Conservation (phyloP, 2,329 filamentous ascomycete genomes). For the Neurospora crassa region DNA sequence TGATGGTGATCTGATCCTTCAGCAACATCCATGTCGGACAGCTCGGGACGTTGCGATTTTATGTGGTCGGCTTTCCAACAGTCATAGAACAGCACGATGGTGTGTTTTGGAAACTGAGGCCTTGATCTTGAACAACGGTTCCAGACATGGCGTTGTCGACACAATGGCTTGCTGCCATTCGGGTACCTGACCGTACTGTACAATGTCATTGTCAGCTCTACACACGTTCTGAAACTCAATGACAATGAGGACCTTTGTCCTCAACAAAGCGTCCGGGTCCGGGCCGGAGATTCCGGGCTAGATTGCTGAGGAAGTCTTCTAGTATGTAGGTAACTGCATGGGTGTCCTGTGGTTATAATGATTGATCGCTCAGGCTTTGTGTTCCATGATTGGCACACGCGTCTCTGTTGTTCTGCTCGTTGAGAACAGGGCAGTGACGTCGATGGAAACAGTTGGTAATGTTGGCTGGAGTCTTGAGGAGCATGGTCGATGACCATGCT, state of each 20-base stretch:
- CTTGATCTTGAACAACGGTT: background rate
- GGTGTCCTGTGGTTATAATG: no score
- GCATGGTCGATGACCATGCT: background rate
- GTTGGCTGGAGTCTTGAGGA: background rate
- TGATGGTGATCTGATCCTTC: background rate
- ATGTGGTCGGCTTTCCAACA: background rate
- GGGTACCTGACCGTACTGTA: background rate
- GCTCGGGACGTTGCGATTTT: background rate
- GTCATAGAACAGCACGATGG: background rate
- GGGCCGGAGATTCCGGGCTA: background rate
- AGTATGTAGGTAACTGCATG: background rate
- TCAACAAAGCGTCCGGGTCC: background rate
- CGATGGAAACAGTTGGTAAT: background rate
- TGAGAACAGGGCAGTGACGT: background rate
- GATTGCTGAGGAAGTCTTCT: background rate
- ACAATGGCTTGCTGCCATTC: background rate
- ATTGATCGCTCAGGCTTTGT: background rate
- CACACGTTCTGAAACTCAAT: background rate
- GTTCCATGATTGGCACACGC: background rate
- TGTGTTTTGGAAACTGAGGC: background rate
- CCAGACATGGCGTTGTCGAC: background rate
- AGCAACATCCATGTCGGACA: background rate
- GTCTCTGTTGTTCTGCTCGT: background rate
- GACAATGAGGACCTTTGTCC: background rate
- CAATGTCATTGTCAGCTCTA: background rate